Evolutionary conservation across 305 asterid species (phyloP), one percentile per base, ranked within the genome.

Genomic region (Fraxinus dipetala): DNA sequence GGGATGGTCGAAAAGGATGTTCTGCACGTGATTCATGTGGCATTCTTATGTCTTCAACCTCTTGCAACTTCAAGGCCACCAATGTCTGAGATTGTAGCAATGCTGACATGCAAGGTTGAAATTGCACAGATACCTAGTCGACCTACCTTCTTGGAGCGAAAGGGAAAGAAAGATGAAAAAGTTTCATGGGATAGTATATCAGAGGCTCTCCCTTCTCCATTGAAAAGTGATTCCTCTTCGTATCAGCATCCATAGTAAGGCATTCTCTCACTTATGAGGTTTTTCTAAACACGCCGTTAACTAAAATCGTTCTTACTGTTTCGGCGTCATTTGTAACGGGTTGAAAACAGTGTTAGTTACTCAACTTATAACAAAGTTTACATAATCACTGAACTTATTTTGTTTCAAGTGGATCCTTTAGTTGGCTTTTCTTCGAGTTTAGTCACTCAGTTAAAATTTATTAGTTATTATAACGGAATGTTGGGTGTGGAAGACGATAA

Each of bases 1-100:
- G 89, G 85, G 0, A 43, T 83, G n/a, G 54, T 9, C 28, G 92
- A 91, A 85, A 86, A 86, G 78, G 91, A 91, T 80, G 78, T 91
- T 31, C 32, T 88, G 63, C 94, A 88, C 70, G 87, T 88, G 35
- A 85, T 87, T 35, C 85, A 85, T 26, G 92, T 91, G 26, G 91
- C 97, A 56, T 87, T 93, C 75, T 69, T 88, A 48, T 90, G 96
- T 85, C 94, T 91, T 76, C 96, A 90, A 76, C 90, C 93, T 28
- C 86, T 85, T 14, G 97, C 92, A 81, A 81, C 87, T 81, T 78
- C 79, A 81, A 89, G 96, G 85, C 97, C 97, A n/a, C 92, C 94
- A 2, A 91, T 93, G 97, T 93, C 97, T 4, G 92, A 91, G 70
- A 85, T 93, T 1, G 97, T 93, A 2, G 97, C 97, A 70, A 90